Evolutionary conservation across 2,329 filamentous ascomycete genomes (phyloP), one percentile per base, ranked within the genome.

Genomic region (Xylaria sp.): DNA sequence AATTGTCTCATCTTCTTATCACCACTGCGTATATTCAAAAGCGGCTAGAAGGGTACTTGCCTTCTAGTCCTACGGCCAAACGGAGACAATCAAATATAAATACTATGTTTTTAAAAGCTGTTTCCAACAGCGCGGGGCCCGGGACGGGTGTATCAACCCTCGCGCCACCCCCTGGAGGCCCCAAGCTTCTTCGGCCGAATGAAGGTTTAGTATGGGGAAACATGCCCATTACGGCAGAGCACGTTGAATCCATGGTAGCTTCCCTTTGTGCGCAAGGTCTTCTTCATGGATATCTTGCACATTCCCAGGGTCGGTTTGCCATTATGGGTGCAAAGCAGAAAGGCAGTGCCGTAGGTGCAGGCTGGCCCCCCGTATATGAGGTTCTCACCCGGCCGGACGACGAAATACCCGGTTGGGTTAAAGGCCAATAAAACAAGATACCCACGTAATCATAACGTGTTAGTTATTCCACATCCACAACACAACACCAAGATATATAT

Each of bases 261-360:
- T 90, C 90, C 12, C 85, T 97, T 13, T 87, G 97, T 23, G 89
- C 91, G 58, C 93, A 97, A 79, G 93, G 92, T 0, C 83, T 97
- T 28, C 84, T 97, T 77, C 89, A 91, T 72, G 95, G 94, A 1
- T 97, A 94, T 76, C 86, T 97, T 32, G 92, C 92, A 18, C 93
- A 97, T 75, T 87, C 87, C 30, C 89, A 90, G 75, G 86, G 87
- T 50, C 90, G 92, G 57, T 94, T 97, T 75, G 94, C 93, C 13
- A 92, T 97, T 50, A 89, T 91, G 60, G 94, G 94, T 2, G 89
- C 92, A 28, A 91, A 90, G 82, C 85, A 86, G 67, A 87, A 86
- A 71, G 87, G 86, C 4, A 86, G 88, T 28, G 86, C 90, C 0
- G 80, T 93, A 23, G 83, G 83, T 39, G 91, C 91, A 0, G 93